Evolutionary conservation across 2,329 filamentous ascomycete species (phyloP).

Genomic region (Basipetospora sp.): DNA sequence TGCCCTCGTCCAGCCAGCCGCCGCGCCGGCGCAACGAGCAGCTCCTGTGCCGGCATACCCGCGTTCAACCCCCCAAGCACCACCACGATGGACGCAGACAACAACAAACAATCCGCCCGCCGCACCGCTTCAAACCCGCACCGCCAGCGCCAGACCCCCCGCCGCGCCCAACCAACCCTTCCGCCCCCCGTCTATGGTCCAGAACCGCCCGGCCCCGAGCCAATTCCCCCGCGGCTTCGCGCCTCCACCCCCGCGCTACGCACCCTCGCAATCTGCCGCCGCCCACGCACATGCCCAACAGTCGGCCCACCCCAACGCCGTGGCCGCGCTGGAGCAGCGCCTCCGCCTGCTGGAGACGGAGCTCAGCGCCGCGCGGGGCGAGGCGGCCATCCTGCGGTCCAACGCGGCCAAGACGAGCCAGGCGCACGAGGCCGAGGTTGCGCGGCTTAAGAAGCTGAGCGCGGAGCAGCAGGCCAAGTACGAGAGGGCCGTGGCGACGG

Average conservation of each 20-base stretch:
- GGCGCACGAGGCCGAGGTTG: conserved; percentile 48
- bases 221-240: conserved; percentile 25
- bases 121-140: conserved; percentile 5
- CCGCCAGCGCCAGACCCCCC: background rate
- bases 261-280: conserved; percentile 22
- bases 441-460: conserved; percentile 46
- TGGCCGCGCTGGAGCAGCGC: conserved; percentile 35
- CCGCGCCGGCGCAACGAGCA: too few relatives aligned
- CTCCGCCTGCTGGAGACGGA: conserved; percentile 39
- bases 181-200: conserved; percentile 14
- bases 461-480: conserved; percentile 50
- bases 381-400: conserved; percentile 59
- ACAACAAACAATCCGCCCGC: too few relatives aligned
- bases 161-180: conserved; percentile 8
- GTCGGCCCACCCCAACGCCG: conserved; percentile 21
- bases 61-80: too few relatives aligned
- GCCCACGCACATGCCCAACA: conserved; percentile 10
- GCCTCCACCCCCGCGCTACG: conserved; percentile 14
- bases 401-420: conserved; percentile 49
- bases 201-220: conserved; percentile 21
- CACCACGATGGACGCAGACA: too few relatives aligned
- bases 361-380: conserved; percentile 50
- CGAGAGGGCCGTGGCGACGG: conserved; percentile 47
- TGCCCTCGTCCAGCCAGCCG: too few relatives aligned
- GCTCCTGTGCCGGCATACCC: too few relatives aligned